Evolutionary conservation across 768 basidiomycete species (phyloP).

Genomic region (Naganishia randhawae): DNA sequence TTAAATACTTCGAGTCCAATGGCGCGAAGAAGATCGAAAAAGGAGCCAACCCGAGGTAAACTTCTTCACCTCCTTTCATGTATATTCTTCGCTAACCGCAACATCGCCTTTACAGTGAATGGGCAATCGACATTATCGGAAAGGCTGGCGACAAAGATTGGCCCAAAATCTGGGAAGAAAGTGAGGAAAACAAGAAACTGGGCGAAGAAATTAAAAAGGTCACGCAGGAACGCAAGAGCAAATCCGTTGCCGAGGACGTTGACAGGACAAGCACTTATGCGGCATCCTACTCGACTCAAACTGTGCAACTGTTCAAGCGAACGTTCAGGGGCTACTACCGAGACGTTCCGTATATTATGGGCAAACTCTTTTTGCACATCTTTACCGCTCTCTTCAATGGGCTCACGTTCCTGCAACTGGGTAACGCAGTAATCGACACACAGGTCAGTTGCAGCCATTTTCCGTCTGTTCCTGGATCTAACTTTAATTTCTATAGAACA

Average conservation of each 20-base stretch:
- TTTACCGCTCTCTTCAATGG: conserved; percentile 27
- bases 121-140: conserved; percentile 13
- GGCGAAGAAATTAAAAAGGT: conserved; percentile 54
- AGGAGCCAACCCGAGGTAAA: conserved; percentile 10
- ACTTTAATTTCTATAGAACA: not conserved
- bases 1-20: conserved; percentile 8
- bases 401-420: conserved; percentile 10
- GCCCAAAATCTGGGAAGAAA: conserved; percentile 74
- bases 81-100: not conserved
- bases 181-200: conserved; percentile 55
- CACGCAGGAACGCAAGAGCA: conserved; percentile 55
- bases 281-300: conserved; percentile 1
- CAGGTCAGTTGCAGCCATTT: not conserved
- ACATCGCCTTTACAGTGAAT: not conserved
- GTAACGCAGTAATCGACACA: conserved; percentile 11
- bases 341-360: conserved; percentile 15
- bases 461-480: not conserved
- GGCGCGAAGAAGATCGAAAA: conserved; percentile 16
- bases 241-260: conserved; percentile 30
- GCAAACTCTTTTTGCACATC: conserved; percentile 31
- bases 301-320: conserved; percentile 14
- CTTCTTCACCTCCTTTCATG: not conserved
- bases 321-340: conserved; percentile 6
- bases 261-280: conserved; percentile 29
- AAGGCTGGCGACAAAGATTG: conserved; percentile 61